Evolutionary conservation across 2,329 filamentous ascomycete genomes (phyloP).

Genomic region (Hysterium pulicare): DNA sequence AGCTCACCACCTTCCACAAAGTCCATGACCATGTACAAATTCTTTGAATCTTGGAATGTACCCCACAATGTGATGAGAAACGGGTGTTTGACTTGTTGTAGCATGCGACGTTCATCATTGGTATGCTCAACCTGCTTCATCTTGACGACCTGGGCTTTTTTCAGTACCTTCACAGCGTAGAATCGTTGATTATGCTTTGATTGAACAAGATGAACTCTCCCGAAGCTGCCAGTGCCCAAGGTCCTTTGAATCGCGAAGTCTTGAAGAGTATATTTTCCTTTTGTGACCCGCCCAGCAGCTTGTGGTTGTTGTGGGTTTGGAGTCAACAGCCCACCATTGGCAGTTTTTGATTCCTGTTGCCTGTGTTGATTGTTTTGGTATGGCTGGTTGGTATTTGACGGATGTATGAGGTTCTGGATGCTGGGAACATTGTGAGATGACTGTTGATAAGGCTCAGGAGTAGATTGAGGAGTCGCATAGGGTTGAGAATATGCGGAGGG

Average conservation of each 20-base stretch:
- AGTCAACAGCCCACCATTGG: slow-evolving; percentile 38
- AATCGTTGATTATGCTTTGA: slow-evolving; percentile 97
- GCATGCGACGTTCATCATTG: slow-evolving; percentile 94
- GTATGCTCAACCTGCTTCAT: slow-evolving; percentile 99
- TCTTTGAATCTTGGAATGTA: slow-evolving; percentile 92
- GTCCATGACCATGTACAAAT: slow-evolving; percentile 99
- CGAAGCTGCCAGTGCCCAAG: slow-evolving; percentile 93
- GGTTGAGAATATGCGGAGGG: slow-evolving; percentile 32
- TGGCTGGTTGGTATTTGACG: slow-evolving; percentile 39
- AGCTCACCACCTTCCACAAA: slow-evolving; percentile 98
- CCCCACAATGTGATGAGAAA: slow-evolving; percentile 98
- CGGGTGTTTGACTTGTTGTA: slow-evolving; percentile 94
- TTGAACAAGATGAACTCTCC: slow-evolving; percentile 92
- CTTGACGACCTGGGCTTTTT: slow-evolving; percentile 97
- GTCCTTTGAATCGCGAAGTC: slow-evolving; percentile 92
- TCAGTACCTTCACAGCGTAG: slow-evolving; percentile 97
- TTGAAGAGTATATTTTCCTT: slow-evolving; percentile 91
- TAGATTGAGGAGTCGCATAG: slow-evolving; percentile 27
- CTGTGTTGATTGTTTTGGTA: slow-evolving; percentile 15
- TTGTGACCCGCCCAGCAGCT: slow-evolving; percentile 65
- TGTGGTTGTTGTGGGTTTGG: slow-evolving; percentile 32
- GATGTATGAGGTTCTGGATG: slow-evolving; percentile 81
- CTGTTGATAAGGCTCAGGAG: slow-evolving; percentile 28
- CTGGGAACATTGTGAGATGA: slow-evolving; percentile 67
- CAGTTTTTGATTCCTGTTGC: slow-evolving; percentile 18